Base-by-base conservation (phyloP, 2,329 filamentous ascomycete species). In the Aureobasidium mangrovei region DNA sequence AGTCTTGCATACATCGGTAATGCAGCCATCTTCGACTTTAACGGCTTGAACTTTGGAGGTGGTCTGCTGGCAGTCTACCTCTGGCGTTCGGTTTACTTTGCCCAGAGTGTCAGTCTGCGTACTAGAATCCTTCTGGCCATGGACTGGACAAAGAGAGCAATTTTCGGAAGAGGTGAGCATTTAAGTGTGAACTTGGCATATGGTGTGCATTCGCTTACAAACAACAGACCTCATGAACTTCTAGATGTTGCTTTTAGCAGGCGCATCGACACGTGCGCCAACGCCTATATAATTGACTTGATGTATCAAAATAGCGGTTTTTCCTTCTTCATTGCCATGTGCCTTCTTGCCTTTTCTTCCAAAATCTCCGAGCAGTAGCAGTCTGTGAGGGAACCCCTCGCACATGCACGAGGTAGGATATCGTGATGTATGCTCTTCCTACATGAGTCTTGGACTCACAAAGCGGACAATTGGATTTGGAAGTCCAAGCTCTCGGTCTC, bases 121-220 rank as follows among this genome's bases (percentile, higher is more conserved):
- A 98, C 93, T 28, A 81, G 91, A 59, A 81, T 89, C 60, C 72
- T 98, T 65, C 77, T 98, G 70, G 90, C 90, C 18, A 96, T 98
- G 93, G 93, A 98, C 69, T 98, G 93, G 93, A 84, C 83, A n/a
- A 98, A 97, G 81, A 80, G 94, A 67, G 88, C 89, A 9, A 71
- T 98, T 26, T 98, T 98, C 74, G 93, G 93, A 61, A 80, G 93
- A 84, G 93, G 91, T 96, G 72, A 75, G 84, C 75, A 55, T 52
- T 35, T 4, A 4, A 28, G 10, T 10, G n/a, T 18, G 10, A 3
- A n/a, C 12, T 18, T 29, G 4, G 42, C n/a, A n/a, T 26, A 28
- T 1, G 28, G 7, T 10, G 10, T 24, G 7, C 7, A 26, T 12
- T 2, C 36, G 36, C 55, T 59, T 27, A 58, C 47, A 35, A 10